Evolutionary conservation across 805 yeast genomes (phyloP).

Genomic region (Cyberlindnera sargentensis): DNA sequence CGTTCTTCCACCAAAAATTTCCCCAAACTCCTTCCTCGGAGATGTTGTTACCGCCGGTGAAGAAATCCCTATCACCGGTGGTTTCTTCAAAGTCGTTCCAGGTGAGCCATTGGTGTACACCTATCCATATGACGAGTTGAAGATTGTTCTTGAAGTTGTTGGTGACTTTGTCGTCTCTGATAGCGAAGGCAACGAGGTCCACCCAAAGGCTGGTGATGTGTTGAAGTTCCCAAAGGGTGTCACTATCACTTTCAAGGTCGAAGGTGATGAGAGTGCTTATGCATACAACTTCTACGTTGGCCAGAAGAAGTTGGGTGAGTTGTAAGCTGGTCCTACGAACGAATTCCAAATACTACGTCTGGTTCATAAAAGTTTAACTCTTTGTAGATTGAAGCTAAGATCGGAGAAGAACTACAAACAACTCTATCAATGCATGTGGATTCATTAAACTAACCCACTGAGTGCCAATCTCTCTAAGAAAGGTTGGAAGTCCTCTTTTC

Average conservation of each 20-base stretch:
- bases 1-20: conserved; percentile 52
- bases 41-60: conserved; percentile 56
- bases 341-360: too few relatives aligned
- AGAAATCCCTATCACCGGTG: conserved; percentile 53
- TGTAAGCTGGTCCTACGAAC: neutral
- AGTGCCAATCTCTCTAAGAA: conserved; percentile 78
- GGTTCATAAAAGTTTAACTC: too few relatives aligned
- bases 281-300: conserved; percentile 26
- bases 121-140: conserved; percentile 61
- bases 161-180: conserved; percentile 59
- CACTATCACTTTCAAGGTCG: conserved; percentile 54
- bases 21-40: conserved; percentile 60
- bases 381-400: neutral
- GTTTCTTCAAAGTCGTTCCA: conserved; percentile 62
- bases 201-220: conserved; percentile 58
- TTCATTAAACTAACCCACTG: conserved; percentile 47
- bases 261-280: conserved; percentile 57
- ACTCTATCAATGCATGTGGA: neutral
- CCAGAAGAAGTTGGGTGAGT: conserved; percentile 9
- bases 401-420: too few relatives aligned
- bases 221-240: conserved; percentile 63
- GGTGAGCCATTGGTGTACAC: conserved; percentile 63
- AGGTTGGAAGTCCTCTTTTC: conserved; percentile 81
- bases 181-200: conserved; percentile 53
- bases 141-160: conserved; percentile 53